Evolutionary conservation across 2,329 filamentous ascomycete genomes (phyloP).

Genomic region (Aspergillus awamori): DNA sequence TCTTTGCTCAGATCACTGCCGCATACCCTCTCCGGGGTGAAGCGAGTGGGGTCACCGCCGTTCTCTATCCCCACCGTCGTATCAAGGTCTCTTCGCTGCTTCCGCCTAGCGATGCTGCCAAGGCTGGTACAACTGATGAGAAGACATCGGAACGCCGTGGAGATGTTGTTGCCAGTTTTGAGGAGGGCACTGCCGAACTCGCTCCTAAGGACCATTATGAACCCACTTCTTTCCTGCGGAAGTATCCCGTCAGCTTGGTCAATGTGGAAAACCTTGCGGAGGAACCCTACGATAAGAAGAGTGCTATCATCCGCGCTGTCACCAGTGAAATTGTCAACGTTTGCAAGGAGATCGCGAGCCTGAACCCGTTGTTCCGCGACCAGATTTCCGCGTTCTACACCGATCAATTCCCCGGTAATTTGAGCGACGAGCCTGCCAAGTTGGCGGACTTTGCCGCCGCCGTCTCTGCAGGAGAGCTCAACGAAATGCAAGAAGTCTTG

Average conservation of each 20-base stretch:
- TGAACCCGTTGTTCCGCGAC: conserved; percentile 94
- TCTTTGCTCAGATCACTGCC: conserved; percentile 97
- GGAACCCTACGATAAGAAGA: conserved; percentile 87
- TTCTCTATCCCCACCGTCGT: conserved; percentile 91
- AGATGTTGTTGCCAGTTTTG: conserved; percentile 95
- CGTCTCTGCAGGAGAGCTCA: conserved; percentile 89
- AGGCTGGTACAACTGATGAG: conserved; percentile 37
- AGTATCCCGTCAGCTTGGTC: conserved; percentile 89
- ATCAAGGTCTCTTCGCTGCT: conserved; percentile 87
- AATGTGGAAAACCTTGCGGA: conserved; percentile 93
- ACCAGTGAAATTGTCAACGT: conserved; percentile 98
- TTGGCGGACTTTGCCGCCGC: conserved; percentile 96
- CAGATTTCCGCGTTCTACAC: conserved; percentile 97
- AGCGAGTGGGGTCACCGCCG: conserved; percentile 82
- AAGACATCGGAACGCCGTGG: conserved; percentile 72
- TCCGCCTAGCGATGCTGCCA: conserved; percentile 58
- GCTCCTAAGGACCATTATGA: conserved; percentile 68
- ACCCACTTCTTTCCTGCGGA: conserved; percentile 85
- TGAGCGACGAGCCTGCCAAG: conserved; percentile 92
- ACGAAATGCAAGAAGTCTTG: conserved; percentile 89
- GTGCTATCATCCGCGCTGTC: conserved; percentile 83
- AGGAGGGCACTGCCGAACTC: conserved; percentile 72
- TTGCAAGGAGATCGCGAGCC: conserved; percentile 92
- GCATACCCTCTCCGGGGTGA: conserved; percentile 86
- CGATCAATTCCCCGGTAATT: conserved; percentile 90